Evolutionary conservation across 1,139 yeast genomes (phyloP).

Genomic region (Nakaseomyces kungkrabaensis): DNA sequence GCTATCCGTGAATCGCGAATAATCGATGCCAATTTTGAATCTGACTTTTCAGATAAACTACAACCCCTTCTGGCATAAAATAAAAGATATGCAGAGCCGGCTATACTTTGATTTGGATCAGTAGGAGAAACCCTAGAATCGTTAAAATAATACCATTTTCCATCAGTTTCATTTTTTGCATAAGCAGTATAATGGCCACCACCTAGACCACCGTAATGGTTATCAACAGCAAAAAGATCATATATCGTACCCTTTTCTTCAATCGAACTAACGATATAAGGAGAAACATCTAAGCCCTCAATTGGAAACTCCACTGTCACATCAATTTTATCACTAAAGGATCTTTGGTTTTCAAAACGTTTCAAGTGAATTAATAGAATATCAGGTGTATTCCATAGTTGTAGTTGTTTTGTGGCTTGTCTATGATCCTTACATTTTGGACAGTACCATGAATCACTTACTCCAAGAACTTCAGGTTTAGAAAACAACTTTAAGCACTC

Average conservation of each 20-base stretch:
- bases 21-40: slow-evolving; percentile 24
- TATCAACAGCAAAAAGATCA: slow-evolving; percentile 87
- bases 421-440: slow-evolving; percentile 81
- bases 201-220: slow-evolving; percentile 92
- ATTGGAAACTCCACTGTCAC: slow-evolving; percentile 82
- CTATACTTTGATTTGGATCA: slow-evolving; percentile 53
- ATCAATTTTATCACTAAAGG: slow-evolving; percentile 84
- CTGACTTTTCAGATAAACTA: slow-evolving; percentile 4
- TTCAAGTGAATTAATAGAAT: slow-evolving; percentile 82
- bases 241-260: slow-evolving; percentile 41
- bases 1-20: slow-evolving; percentile 28
- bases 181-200: slow-evolving; percentile 97
- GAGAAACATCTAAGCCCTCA: slow-evolving; percentile 63
- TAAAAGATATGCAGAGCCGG: slow-evolving; percentile 78
- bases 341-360: slow-evolving; percentile 76
- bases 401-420: slow-evolving; percentile 85
- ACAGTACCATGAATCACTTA: slow-evolving; percentile 91
- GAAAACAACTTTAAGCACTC: slow-evolving; percentile 74
- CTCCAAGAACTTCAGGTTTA: slow-evolving; percentile 75
- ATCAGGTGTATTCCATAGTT: slow-evolving; percentile 88
- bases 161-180: slow-evolving; percentile 68
- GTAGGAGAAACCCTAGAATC: slow-evolving; percentile 67
- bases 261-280: slow-evolving; percentile 39
- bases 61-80: slow-evolving; percentile 57
- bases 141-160: slow-evolving; percentile 82